Conservation (phyloP, 768 basidiomycete genomes). For the Boletus rex-veris region DNA sequence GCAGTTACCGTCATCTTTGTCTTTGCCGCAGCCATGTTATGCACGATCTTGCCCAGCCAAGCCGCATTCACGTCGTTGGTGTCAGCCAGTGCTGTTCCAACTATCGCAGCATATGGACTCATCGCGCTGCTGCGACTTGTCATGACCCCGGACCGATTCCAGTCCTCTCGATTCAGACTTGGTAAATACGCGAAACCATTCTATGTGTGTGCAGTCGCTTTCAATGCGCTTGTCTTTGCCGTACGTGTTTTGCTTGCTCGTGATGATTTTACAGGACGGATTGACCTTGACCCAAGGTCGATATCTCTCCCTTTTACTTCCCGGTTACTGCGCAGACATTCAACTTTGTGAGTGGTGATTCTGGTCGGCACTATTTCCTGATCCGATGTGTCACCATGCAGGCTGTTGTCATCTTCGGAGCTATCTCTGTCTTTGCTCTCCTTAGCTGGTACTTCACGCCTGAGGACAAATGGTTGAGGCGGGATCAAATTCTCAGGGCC, state of each 20-base stretch:
- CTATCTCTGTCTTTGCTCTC: constrained; percentile 74
- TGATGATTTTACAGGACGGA: background rate
- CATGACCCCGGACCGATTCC: constrained; percentile 76
- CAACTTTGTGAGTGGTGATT: constrained; percentile 67
- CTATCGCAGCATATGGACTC: constrained; percentile 83
- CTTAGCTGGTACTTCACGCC: constrained; percentile 78
- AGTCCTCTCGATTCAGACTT: constrained; percentile 66
- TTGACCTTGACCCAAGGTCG: constrained; percentile 46
- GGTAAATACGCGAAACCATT: constrained; percentile 65
- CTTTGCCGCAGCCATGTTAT: constrained; percentile 72
- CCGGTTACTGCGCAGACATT: constrained; percentile 73
- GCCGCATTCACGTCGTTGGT: constrained; percentile 91
- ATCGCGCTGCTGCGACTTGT: constrained; percentile 73
- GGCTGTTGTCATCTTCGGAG: constrained; percentile 77
- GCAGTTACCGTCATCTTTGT: constrained; percentile 85
- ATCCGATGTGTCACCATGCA: constrained; percentile 28
- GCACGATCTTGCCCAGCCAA: constrained; percentile 83
- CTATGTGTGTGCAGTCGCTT: constrained; percentile 63
- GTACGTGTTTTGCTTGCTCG: constrained; percentile 40
- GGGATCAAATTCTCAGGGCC: constrained; percentile 54
- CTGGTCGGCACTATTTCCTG: background rate
- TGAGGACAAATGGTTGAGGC: constrained; percentile 74
- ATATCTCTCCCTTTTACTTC: constrained; percentile 85
- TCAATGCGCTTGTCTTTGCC: constrained; percentile 72
- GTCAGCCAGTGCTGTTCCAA: constrained; percentile 82